Evolutionary conservation across 2,329 filamentous ascomycete genomes (phyloP), one percentile per base, ranked within the genome.

Genomic region (Pezicula neosporulosa): DNA sequence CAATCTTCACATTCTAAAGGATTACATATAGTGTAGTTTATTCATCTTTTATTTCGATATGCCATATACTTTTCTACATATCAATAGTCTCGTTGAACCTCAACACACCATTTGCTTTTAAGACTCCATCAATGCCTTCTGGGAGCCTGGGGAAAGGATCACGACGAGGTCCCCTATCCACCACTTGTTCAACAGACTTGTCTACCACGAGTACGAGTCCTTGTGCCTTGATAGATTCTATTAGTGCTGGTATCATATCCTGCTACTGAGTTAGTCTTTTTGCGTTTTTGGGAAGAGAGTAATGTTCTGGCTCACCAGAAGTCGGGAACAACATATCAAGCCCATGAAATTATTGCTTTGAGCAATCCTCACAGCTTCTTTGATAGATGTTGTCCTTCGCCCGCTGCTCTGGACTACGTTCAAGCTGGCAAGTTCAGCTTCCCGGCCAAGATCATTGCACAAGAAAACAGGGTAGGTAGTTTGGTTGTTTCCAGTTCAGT

Each of bases 291-390:
- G 24, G 15, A 19, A 6, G 16, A 21, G 12, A 16, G 6, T 46
- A 43, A 39, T 35, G 35, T 43, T 15, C n/a, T 50, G 36, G 78
- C 86, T 64, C 78, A 95, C 90, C 75, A 99, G 71, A 57, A 99
- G 77, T 59, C 87, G 82, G 30, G 90, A 93, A 60, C 86, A 91
- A 72, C 92, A 97, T 54, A 97, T 89, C 64, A 99, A 69, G 3
- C 94, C 94, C 94, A 99, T 99, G 59, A 99, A 90, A 68, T 99
- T 99, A 68, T 99, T 99, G 66, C 86, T 89, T 70, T 95, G 89
- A 19, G 93, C 92, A 65, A 96, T 90, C 57, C 92, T 82, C 13
- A 97, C 94, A 4, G 90, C 90, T 68, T 99, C 93, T 72, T 97
- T 99, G 60, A 97, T 90, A 6, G 90, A 96, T 58, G 87, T 87